phyloP scores from a whole-genome alignment of 2,329 filamentous ascomycete species.

The Pseudofabraea citricarpa region DNA sequence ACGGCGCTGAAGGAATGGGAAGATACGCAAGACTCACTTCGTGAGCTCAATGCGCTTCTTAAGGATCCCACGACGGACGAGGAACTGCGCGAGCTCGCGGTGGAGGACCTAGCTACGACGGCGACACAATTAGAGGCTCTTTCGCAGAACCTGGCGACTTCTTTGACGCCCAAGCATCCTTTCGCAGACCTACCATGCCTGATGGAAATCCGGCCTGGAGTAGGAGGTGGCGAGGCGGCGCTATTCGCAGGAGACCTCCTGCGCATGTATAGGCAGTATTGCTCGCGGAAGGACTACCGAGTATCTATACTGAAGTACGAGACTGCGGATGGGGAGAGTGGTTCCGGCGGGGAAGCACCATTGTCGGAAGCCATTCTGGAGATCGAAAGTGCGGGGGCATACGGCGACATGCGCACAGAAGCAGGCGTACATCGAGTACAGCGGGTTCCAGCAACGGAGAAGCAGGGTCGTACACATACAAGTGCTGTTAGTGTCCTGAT shows the following conservation, averaged over 20 bases:
- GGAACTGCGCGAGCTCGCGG: conserved; percentile 73
- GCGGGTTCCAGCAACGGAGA: conserved; percentile 86
- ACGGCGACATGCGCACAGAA: conserved; percentile 77
- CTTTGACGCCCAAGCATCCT: conserved; percentile 81
- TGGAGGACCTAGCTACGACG: conserved; percentile 74
- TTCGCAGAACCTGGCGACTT: conserved; percentile 64
- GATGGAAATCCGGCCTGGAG: conserved; percentile 86
- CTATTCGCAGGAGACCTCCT: conserved; percentile 85
- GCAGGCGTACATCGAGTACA: conserved; percentile 95
- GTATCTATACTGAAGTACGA: conserved; percentile 76
- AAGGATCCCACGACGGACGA: conserved; percentile 39
- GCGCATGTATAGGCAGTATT: conserved; percentile 84
- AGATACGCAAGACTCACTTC: conserved; percentile 43
- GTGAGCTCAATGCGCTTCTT: conserved; percentile 48
- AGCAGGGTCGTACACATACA: conserved; percentile 86
- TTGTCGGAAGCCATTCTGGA: conserved; percentile 87
- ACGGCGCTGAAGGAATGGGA: conserved; percentile 56
- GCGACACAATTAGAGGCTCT: conserved; percentile 56
- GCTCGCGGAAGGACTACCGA: conserved; percentile 62
- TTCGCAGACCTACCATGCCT: conserved; percentile 89
- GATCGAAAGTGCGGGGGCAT: conserved; percentile 70
- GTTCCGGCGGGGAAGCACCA: conserved; percentile 57
- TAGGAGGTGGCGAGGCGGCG: conserved; percentile 84
- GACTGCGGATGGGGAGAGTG: conserved; percentile 58
- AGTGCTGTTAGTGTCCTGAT: conserved; percentile 91